phyloP scores from a whole-genome alignment of 495 filamentous ascomycete genomes.

The Venustampulla echinocandica region DNA sequence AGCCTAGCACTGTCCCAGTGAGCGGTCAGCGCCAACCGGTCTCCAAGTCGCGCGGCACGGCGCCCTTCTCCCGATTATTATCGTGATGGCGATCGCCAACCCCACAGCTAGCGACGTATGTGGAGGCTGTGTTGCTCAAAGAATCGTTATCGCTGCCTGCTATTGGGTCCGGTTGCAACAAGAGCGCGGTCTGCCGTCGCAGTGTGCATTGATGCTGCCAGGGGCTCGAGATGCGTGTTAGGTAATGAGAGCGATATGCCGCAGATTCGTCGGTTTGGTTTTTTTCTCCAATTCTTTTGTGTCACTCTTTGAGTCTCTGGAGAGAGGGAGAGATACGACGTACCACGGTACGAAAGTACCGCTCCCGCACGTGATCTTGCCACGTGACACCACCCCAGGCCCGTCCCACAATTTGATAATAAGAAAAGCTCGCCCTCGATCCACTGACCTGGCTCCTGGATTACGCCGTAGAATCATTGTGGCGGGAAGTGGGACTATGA shows the following conservation, averaged over 20 bases:
- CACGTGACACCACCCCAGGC: neutral
- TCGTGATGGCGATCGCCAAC: conserved; percentile 6
- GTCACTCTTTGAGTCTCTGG: conserved; percentile 6
- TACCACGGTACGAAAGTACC: no score
- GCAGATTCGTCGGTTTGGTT: conserved; percentile 7
- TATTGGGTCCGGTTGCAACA: conserved; percentile 8
- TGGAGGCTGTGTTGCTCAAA: conserved; percentile 18
- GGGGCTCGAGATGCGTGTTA: conserved; percentile 17
- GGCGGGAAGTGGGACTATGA: no score
- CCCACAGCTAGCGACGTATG: conserved; percentile 18
- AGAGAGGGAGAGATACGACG: no score
- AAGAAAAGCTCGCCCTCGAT: no score
- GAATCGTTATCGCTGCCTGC: conserved; percentile 1
- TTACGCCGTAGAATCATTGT: no score
- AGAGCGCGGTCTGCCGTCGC: conserved; percentile 6
- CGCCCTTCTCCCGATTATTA: neutral
- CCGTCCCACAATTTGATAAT: no score
- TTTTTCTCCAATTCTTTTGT: conserved; percentile 15
- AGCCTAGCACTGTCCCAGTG: no score
- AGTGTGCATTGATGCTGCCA: conserved; percentile 10
- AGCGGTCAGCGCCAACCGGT: neutral
- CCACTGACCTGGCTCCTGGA: no score
- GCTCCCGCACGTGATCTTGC: neutral
- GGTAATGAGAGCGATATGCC: conserved; percentile 20
- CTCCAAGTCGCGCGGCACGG: neutral